Evolutionary conservation across 176 grass and related monocot genomes (phyloP).

Genomic region (Saccharum officinarum): DNA sequence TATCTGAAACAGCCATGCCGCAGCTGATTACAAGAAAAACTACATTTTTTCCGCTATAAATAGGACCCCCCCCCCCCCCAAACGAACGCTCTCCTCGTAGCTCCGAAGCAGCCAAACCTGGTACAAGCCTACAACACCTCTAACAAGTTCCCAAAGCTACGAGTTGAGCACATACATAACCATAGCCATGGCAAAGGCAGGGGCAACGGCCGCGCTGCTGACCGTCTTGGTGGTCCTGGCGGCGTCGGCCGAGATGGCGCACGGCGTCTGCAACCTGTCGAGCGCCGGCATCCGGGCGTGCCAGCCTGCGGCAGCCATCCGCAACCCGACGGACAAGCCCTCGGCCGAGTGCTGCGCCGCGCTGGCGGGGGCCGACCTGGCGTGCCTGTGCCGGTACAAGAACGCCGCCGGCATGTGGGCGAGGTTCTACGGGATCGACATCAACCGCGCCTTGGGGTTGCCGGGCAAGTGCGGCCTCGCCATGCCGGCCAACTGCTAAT

Average conservation of each 20-base stretch:
- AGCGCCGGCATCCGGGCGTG: slow-evolving; percentile 26
- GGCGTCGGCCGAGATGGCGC: not conserved
- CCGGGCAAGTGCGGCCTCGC: slow-evolving; percentile 54
- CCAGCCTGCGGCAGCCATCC: slow-evolving; percentile 45
- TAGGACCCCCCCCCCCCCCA: not conserved
- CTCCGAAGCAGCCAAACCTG: not conserved
- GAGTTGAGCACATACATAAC: not conserved
- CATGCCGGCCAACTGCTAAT: slow-evolving; percentile 45
- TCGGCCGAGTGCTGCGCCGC: slow-evolving; percentile 41
- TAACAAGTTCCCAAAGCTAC: not conserved
- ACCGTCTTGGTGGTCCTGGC: not conserved
- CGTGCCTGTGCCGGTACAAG: slow-evolving; percentile 61
- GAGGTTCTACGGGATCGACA: slow-evolving; percentile 48
- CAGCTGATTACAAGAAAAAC: no score
- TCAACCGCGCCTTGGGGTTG: slow-evolving; percentile 55
- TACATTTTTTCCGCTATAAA: not conserved
- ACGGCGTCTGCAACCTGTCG: slow-evolving; percentile 52
- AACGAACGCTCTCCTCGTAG: not conserved
- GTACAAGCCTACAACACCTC: not conserved
- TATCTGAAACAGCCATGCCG: no score
- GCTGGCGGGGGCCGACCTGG: slow-evolving; percentile 42
- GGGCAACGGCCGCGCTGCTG: not conserved
- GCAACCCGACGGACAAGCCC: slow-evolving; percentile 34
- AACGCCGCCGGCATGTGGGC: slow-evolving; percentile 11
- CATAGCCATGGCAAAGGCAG: not conserved